Evolutionary conservation across 2,329 filamentous ascomycete genomes (phyloP), one percentile per base, ranked within the genome.

Genomic region (Aspergillus sp.): DNA sequence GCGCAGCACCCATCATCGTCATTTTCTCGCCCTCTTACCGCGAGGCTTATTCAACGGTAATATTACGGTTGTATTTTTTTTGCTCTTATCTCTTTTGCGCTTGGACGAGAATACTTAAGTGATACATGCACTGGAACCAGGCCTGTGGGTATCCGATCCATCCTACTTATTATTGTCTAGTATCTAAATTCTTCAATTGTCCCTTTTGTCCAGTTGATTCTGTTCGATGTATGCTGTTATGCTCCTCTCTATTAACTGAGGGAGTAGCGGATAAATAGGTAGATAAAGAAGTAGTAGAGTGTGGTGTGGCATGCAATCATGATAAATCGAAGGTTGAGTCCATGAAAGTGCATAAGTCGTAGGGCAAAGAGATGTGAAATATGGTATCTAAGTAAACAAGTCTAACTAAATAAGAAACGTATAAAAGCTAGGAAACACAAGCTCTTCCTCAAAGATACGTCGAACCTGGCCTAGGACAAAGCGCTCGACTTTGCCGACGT

Each of bases 381-480:
- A 30, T 44, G 38, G 24, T 52, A 42, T 44, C 26, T 30, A 11
- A 30, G 26, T 30, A 30, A 30, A 11, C 32, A 18, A 26, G 13
- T 22, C 20, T 20, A 24, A 38, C 42, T 32, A 57, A 22, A 57
- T 44, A 48, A 56, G 51, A 39, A 61, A 57, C 5, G 93, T 98
- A 93, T 93, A 98, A 76, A 96, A 98, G 75, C 93, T 97, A 44
- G 95, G 95, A 77, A 96, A 98, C 61, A 98, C 93, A 77, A 98
- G 95, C 74, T 99, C 95, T 71, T 98, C 95, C 76, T 99, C 95
- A 69, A 99, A 98, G 66, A 99, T 98, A 69, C 92, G 85, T 71
- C 93, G 87, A 61, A 99, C 95, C 76, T 98, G 93, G 73, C 98
- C 93, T 58, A 99, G 81, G 56, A 99, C 91, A 73, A 99, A 99